These are phyloP conservation scores for Fraxinus platypoda DNA, from an alignment of 305 asterid species.

Conservation along the genomic window DNA sequence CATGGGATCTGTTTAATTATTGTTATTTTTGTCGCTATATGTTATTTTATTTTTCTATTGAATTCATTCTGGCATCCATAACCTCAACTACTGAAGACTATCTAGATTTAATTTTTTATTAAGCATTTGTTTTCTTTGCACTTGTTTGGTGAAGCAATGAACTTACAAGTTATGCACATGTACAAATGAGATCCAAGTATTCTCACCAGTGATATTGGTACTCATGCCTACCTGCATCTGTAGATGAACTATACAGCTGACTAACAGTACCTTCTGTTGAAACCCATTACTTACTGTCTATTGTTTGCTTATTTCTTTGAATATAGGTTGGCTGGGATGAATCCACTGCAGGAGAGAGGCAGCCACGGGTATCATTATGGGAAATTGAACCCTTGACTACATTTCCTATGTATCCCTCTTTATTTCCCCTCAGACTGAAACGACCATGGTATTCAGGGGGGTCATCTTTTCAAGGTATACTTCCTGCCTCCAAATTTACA, in stretches of 20 bases:
- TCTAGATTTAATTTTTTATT: not conserved
- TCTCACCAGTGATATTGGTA: conserved; percentile 9
- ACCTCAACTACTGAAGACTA: not conserved
- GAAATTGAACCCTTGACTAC: conserved; percentile 97
- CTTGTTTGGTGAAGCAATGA: not conserved
- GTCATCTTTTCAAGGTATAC: conserved; percentile 82
- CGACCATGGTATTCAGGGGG: conserved; percentile 98
- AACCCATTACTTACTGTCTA: not conserved
- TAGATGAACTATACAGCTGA: not conserved
- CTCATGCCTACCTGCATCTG: not conserved
- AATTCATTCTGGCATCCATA: conserved; percentile 36
- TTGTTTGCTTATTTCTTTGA: conserved; percentile 2
- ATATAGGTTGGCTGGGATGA: conserved; percentile 99
- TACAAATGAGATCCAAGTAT: not conserved
- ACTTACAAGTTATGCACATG: conserved; percentile 13
- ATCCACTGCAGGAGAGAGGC: conserved; percentile 97
- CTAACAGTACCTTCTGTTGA: conserved; percentile 13
- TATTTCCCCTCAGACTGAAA: conserved; percentile 84
- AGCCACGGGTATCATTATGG: conserved; percentile 94
- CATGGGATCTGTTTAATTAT: not conserved
- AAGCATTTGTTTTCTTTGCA: not conserved
- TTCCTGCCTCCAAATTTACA: conserved; percentile 33
- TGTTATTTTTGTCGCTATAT: not conserved
- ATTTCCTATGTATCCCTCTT: conserved; percentile 95
- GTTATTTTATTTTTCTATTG: conserved; percentile 35